Base-by-base conservation (phyloP, 2,329 filamentous ascomycete species). In the Cercospora nicotianae region DNA sequence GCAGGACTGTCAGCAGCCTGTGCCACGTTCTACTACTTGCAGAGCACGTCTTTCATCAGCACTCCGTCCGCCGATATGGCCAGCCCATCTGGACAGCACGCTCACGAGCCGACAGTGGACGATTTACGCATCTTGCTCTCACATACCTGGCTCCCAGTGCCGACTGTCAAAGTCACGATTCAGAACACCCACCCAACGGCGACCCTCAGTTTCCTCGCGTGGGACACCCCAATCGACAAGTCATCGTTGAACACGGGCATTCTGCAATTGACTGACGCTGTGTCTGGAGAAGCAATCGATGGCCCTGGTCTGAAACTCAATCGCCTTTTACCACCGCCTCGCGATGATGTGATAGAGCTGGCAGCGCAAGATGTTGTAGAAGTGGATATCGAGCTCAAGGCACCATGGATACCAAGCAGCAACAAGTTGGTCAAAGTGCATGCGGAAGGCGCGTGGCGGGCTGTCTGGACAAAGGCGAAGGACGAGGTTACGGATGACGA, bases 161-260 rank as follows among this genome's bases (percentile, higher is more conserved):
- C 66, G 23, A 64, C 61, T 2, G 60, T 81, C 12, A 73, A 76
- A 13, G 74, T 81, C 23, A 79, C 76, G 0, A 70, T 81, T 59
- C 76, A 77, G 9, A 82, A 82, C 65, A 74, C 72, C 45, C 75
- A 75, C 53, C 75, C 76, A 1, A 69, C 73, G 8, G 75, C 75
- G 2, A 71, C 78, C 1, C 77, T 79, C 65, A 80, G 80, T 0
- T 61, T 82, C 7, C 72, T 82, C 18, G 78, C 75, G 69, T 82
- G 80, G 80, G 75, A 78, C 58, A 80, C 80, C 1, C 80, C 80
- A 5, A 72, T 82, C 51, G 81, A 82, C 65, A 67, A 75, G 1
- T 72, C 76, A 39, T 79, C 79, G 9, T 65, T 79, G 18, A 79
- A 79, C 20, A 77, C 79, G 3, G 80, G 80, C 16, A 74, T 81